phyloP scores from a whole-genome alignment of 2,329 filamentous ascomycete genomes.

The Venturia effusa region DNA sequence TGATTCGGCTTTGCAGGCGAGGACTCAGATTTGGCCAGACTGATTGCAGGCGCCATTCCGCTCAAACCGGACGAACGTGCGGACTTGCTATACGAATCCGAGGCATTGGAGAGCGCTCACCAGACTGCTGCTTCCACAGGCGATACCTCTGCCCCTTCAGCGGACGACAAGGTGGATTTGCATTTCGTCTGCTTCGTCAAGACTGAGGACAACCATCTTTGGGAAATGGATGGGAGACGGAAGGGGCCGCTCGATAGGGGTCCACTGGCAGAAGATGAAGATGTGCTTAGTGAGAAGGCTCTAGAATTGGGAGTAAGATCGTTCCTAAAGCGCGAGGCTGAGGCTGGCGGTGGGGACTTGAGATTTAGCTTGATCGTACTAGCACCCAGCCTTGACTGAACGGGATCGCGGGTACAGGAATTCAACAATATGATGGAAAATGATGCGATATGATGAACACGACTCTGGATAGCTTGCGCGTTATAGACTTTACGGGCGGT shows the following conservation, averaged over 20 bases:
- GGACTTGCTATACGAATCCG: slow-evolving; percentile 64
- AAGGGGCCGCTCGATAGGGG: slow-evolving; percentile 62
- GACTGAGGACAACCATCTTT: slow-evolving; percentile 55
- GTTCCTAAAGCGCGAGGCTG: slow-evolving; percentile 48
- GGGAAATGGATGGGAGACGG: slow-evolving; percentile 68
- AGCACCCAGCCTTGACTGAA: slow-evolving; percentile 44
- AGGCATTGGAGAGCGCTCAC: slow-evolving; percentile 68
- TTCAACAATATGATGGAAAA: not conserved
- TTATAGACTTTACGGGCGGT: not conserved
- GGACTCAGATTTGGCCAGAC: slow-evolving; percentile 47
- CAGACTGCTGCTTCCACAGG: slow-evolving; percentile 64
- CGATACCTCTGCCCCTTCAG: slow-evolving; percentile 67
- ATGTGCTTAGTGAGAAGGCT: slow-evolving; percentile 56
- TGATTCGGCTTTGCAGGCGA: slow-evolving; percentile 15
- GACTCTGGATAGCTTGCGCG: not conserved
- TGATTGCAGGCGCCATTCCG: slow-evolving; percentile 61
- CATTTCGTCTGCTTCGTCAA: slow-evolving; percentile 96
- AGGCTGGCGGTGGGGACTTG: slow-evolving; percentile 45
- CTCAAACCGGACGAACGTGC: slow-evolving; percentile 57
- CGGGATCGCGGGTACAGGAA: not conserved
- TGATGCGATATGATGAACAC: not conserved
- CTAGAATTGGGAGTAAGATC: slow-evolving; percentile 56
- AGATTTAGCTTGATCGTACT: slow-evolving; percentile 54
- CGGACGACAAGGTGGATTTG: slow-evolving; percentile 74
- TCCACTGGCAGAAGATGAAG: slow-evolving; percentile 30